These are phyloP conservation scores for Teratosphaeria destructans DNA, from an alignment of 2,329 filamentous ascomycete genomes.

Conservation along the genomic window DNA sequence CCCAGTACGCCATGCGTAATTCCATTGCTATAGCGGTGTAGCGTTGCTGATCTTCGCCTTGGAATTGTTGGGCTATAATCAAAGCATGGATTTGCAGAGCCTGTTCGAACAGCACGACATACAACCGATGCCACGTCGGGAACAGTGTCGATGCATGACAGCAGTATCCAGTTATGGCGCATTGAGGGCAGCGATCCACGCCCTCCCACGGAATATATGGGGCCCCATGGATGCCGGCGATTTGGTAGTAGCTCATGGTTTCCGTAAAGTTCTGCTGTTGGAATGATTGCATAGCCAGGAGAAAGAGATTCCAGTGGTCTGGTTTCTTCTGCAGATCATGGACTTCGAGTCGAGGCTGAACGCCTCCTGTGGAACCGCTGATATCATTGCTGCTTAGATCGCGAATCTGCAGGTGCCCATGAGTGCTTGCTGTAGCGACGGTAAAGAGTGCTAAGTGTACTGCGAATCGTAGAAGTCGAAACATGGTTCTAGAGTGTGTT, in stretches of 20 bases:
- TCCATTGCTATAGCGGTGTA: not conserved
- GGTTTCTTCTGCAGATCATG: conserved; percentile 4
- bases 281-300: conserved; percentile 5
- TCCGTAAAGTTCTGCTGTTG: not conserved
- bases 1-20: not conserved
- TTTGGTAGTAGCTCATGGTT: not conserved
- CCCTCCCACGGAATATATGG: not conserved
- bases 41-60: not conserved
- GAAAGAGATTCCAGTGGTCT: conserved; percentile 9
- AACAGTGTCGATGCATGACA: not conserved
- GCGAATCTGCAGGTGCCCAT: not conserved
- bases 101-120: not conserved
- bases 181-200: not conserved
- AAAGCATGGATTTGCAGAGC: not conserved
- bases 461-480: not conserved
- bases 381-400: not conserved
- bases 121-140: not conserved
- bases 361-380: not conserved
- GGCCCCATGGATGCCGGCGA: not conserved
- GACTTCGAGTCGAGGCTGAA: conserved; percentile 4
- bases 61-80: not conserved
- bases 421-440: not conserved
- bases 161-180: not conserved
- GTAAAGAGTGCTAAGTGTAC: not conserved
- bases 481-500: not conserved